A percentile compares a stretch with the other conserved stretches of the same genome.
Conservation (phyloP, 345 rosid species). For the Gossypium raimondii region DNA sequence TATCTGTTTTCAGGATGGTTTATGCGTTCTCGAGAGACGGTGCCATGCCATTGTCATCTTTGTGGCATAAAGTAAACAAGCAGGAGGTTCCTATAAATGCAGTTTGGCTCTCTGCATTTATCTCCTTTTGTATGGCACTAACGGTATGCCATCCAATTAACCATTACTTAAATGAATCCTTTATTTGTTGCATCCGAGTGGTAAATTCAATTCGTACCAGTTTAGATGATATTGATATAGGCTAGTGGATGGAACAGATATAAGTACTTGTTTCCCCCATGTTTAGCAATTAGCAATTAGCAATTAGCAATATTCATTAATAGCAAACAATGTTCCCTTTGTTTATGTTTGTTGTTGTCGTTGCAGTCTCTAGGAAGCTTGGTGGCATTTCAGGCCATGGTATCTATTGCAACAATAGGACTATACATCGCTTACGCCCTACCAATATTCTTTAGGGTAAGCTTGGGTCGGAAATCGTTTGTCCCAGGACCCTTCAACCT, state of each 20-base stretch:
- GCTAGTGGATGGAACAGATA: not conserved
- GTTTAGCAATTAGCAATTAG: too few species aligned
- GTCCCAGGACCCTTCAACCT: constrained; percentile 75
- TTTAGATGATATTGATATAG: not conserved
- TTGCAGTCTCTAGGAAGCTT: constrained; percentile 82
- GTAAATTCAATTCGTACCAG: not conserved
- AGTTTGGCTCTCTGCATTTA: constrained; percentile 71
- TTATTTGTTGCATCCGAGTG: not conserved
- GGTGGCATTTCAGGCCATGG: constrained; percentile 97
- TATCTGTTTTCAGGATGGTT: constrained; percentile 65
- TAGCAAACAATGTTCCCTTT: not conserved
- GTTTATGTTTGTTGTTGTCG: not conserved
- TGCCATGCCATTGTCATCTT: constrained; percentile 77
- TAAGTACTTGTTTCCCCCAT: too few species aligned
- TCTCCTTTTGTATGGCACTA: constrained; percentile 93
- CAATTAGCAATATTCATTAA: not conserved
- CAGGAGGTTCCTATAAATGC: constrained; percentile 85
- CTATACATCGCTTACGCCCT: constrained; percentile 91
- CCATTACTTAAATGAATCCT: constrained; percentile 7
- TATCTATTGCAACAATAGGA: constrained; percentile 91
- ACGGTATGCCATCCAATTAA: constrained; percentile 44
- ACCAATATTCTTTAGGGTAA: constrained; percentile 80
- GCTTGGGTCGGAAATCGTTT: constrained; percentile 72
- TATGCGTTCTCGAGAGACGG: constrained; percentile 98
- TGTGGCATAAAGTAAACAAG: constrained; percentile 89